Evolutionary conservation across 129 eudicot species (phyloP).

Genomic region (Scalesia atractyloides): DNA sequence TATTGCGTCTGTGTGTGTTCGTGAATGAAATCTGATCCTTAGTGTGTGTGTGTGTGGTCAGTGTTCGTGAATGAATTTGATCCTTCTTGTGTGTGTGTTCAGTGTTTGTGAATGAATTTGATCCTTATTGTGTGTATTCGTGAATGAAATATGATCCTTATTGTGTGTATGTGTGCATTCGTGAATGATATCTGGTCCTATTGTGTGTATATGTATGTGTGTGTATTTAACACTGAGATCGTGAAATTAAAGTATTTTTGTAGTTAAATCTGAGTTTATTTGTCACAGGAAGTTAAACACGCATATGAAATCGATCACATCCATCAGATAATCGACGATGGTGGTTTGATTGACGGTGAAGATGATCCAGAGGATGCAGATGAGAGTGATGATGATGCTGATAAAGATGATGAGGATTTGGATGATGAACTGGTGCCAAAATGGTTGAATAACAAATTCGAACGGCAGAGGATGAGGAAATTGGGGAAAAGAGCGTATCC

Average conservation of each 20-base stretch:
- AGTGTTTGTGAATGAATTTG: too few relatives aligned
- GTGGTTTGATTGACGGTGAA: conserved; percentile 7
- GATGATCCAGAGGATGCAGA: conserved; percentile 24
- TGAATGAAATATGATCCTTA: too few relatives aligned
- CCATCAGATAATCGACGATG: conserved; percentile 17
- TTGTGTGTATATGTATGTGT: too few relatives aligned
- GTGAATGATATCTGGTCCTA: too few relatives aligned
- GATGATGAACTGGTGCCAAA: conserved; percentile 76
- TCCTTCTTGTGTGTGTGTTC: not conserved
- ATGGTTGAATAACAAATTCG: conserved; percentile 46
- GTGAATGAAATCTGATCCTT: too few relatives aligned
- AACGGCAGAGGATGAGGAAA: conserved; percentile 70
- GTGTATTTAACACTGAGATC: not conserved
- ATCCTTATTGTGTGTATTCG: too few relatives aligned
- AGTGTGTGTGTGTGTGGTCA: too few relatives aligned
- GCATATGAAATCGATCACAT: conserved; percentile 8
- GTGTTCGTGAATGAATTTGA: not conserved
- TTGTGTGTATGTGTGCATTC: too few relatives aligned
- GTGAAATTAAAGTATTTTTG: not conserved
- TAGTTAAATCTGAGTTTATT: conserved; percentile 10
- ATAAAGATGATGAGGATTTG: conserved; percentile 46
- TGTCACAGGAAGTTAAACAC: conserved; percentile 11
- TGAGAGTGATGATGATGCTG: conserved; percentile 25
- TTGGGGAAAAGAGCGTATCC: conserved; percentile 69
- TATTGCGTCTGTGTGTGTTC: too few relatives aligned